Evolutionary conservation across 2,329 filamentous ascomycete species (phyloP).

Genomic region (Cladobotryum protrusum): DNA sequence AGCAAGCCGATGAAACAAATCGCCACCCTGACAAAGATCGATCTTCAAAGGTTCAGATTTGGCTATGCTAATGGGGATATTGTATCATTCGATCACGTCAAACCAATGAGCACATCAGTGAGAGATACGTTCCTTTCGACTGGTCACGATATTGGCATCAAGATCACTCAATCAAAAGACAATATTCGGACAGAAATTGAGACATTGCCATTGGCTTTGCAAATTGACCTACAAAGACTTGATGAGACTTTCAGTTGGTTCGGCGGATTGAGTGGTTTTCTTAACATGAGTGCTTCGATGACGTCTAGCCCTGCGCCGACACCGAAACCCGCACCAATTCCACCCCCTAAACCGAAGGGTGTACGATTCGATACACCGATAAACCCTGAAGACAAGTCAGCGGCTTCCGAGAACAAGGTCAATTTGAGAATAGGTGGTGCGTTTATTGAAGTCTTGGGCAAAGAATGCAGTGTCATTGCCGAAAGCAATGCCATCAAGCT

Average conservation of each 20-base stretch:
- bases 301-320: slow-evolving; percentile 60
- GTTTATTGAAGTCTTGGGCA: slow-evolving; percentile 69
- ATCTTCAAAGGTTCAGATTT: slow-evolving; percentile 53
- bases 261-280: slow-evolving; percentile 82
- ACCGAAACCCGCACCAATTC: slow-evolving; percentile 31
- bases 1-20: slow-evolving; percentile 21
- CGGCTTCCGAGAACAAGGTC: slow-evolving; percentile 55
- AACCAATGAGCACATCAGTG: slow-evolving; percentile 53
- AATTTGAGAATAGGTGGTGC: slow-evolving; percentile 73
- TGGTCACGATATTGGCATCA: slow-evolving; percentile 53
- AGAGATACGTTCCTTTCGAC: slow-evolving; percentile 51
- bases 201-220: slow-evolving; percentile 70
- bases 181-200: slow-evolving; percentile 55
- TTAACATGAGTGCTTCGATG: slow-evolving; percentile 83
- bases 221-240: slow-evolving; percentile 70
- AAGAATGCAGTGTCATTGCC: slow-evolving; percentile 65
- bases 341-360: slow-evolving; percentile 43
- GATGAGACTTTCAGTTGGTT: slow-evolving; percentile 87
- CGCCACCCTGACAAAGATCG: slow-evolving; percentile 31
- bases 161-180: slow-evolving; percentile 39
- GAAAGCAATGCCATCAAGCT: slow-evolving; percentile 79
- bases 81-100: slow-evolving; percentile 53
- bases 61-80: slow-evolving; percentile 59
- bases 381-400: slow-evolving; percentile 41
- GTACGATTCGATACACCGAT: slow-evolving; percentile 54